A percentile compares a stretch with the other conserved stretches of the same genome.
Conservation (phyloP, 2,329 filamentous ascomycete genomes). For the Neurospora crassa region DNA sequence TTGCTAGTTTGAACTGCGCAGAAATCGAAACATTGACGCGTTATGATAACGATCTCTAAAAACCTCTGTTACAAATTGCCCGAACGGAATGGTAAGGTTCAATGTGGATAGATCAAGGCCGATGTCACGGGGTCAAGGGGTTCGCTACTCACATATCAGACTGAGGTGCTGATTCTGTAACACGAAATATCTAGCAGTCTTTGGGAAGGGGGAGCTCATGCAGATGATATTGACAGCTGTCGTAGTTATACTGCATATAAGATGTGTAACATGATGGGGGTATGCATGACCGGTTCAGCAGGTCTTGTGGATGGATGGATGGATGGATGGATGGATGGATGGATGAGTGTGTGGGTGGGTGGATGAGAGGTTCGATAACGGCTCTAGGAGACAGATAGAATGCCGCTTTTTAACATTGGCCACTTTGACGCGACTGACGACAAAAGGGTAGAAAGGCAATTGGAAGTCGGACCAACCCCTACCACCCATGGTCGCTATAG, state of each 20-base stretch:
- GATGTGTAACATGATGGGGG: not conserved
- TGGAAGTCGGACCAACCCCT: not conserved
- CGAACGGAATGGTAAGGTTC: not conserved
- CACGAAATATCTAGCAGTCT: not conserved
- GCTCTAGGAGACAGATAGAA: not conserved
- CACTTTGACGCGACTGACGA: not conserved
- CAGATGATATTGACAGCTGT: not conserved
- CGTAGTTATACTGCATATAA: not conserved
- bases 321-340: not conserved
- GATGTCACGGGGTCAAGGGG: not conserved
- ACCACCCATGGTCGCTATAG: not conserved
- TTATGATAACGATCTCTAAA: not conserved
- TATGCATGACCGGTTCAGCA: not conserved
- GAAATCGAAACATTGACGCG: not conserved
- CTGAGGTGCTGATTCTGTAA: not conserved
- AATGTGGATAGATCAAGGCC: not conserved
- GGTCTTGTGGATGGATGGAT: not conserved
- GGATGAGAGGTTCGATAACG: not conserved
- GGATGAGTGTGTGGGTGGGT: not conserved
- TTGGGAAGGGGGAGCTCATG: not conserved
- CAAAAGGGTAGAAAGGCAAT: not conserved
- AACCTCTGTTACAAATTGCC: not conserved
- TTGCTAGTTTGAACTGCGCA: constrained; percentile 12
- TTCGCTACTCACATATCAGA: not conserved
- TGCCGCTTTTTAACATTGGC: not conserved